Evolutionary conservation across 495 filamentous ascomycete genomes (phyloP), one percentile per base, ranked within the genome.

Genomic region (Parmelia sp.): DNA sequence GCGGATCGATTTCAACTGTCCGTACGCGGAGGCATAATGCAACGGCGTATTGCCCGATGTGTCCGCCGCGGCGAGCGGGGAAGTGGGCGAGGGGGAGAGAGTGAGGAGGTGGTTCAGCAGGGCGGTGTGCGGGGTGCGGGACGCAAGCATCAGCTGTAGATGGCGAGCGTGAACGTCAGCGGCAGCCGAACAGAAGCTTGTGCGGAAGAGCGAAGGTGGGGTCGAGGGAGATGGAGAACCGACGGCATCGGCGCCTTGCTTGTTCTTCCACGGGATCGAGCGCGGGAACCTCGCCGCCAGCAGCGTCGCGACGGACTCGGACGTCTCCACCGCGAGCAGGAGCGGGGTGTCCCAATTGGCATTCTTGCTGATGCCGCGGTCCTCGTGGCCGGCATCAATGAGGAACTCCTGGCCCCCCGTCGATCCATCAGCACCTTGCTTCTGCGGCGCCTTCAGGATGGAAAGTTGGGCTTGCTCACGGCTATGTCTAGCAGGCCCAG

Each of bases 11-110:
- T 90, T 85, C 44, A 91, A 74, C 68, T 90, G 84, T 19, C 90
- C 90, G 69, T 88, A 79, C 7, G 83, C 83, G 49, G 76, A 79
- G 12, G 84, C 84, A 69, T 84, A 79, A 75, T 95, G 90, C 61
- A 94, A 79, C 17, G 89, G 85, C 27, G 89, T 92, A 70, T 92
- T 92, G 15, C 90, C 90, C 27, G 84, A 78, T 15, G 74, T 66
- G 71, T 95, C 90, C 17, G 61, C 58, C 6, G 67, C 58, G 33
- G 60, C 39, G 49, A 62, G 57, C 40, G 47, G 57, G 15, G 61
- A 51, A 12, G 39, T 39, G 39, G 44, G 69, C 14, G 57, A 5
- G 14, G 64, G 63, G 66, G 60, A 59, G 36, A 45, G 58, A 21
- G 63, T 36, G 49, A 68, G 60, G 63, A 65, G 66, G 60, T 23